phyloP scores from a whole-genome alignment of 192 early-diverging fungal genomes.

The Haplosporangium gracile region DNA sequence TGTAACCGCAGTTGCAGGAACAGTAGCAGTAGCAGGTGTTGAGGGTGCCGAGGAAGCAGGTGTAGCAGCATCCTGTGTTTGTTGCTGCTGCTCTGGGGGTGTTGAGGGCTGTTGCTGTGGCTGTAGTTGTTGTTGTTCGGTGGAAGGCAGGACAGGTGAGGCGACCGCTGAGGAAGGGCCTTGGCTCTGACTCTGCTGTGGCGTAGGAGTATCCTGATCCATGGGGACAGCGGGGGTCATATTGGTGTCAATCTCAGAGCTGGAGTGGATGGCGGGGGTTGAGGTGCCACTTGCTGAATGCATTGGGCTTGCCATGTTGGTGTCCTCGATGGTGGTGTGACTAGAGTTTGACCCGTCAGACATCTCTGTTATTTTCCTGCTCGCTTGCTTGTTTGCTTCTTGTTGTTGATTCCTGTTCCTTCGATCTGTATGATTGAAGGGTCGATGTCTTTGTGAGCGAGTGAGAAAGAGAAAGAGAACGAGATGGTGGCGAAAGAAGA shows the following conservation, averaged over 20 bases:
- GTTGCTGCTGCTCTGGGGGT: neutral
- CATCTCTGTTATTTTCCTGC: conserved; percentile 5
- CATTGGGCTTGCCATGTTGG: conserved; percentile 48
- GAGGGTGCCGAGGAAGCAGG: conserved; percentile 17
- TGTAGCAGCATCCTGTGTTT: conserved; percentile 5
- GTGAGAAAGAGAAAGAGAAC: neutral
- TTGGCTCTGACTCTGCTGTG: neutral
- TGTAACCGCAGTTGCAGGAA: neutral
- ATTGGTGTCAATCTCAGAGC: conserved; percentile 15
- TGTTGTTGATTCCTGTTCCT: neutral
- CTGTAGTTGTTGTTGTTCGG: neutral
- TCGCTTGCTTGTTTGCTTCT: neutral
- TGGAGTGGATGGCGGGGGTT: conserved; percentile 22
- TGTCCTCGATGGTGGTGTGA: conserved; percentile 43
- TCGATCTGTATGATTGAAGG: neutral
- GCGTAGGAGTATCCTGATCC: conserved; percentile 35
- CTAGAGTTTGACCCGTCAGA: conserved; percentile 50
- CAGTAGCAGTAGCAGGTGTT: conserved; percentile 15
- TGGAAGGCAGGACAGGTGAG: neutral
- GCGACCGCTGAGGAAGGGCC: neutral
- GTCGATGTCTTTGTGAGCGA: neutral
- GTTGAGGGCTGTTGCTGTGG: conserved; percentile 9
- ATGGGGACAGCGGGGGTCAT: conserved; percentile 16
- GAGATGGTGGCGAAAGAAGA: neutral
- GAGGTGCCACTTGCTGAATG: conserved; percentile 24